Base-by-base conservation (phyloP, 225 moss, liverwort and hornwort species). In the Pleurozium schreberi region DNA sequence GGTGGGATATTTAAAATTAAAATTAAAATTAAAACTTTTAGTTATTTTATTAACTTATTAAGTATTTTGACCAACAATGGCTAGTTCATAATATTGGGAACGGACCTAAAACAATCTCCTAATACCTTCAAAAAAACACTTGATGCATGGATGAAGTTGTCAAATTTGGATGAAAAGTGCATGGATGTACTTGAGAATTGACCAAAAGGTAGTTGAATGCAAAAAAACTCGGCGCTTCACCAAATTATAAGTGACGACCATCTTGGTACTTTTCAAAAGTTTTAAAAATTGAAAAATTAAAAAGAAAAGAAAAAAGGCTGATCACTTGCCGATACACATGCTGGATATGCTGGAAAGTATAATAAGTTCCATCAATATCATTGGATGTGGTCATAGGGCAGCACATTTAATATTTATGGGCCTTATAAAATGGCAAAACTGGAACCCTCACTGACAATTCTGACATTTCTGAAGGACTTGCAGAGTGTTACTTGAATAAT, bases 141-240 rank as follows among this genome's bases (percentile, higher is more conserved):
- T n/a, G n/a, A n/a, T n/a, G n/a, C n/a, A n/a, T 33, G 8, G 5
- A 20, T 20, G 33, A 75, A 8, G 12, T 8, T 50, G 4, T 33
- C 20, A 50, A 2, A 33, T 33, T 8, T 33, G 20, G 33, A 75
- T 33, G 12, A 12, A 20, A 33, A 47, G 0, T 75, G 20, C 7
- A 50, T 33, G 8, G 21, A 12, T 34, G 5, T 49, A 12, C 8
- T 21, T 34, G 8, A 34, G 8, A 22, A 75, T 34, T 20, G 3
- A 1, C 33, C 0, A 7, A 50, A 34, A 66, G 20, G 34, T 12
- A 75, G 18, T 19, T 11, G 34, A 52, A 20, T 50, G 11, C 20
- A 2, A 8, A 30, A 33, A 12, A 50, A 33, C 12, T 21, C 0
- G 3, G 8, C 1, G 2, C 33, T 20, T 13, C 34, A 12, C 21